Conservation (phyloP, 192 early-diverging fungal species). For the Linnemannia hyalina region DNA sequence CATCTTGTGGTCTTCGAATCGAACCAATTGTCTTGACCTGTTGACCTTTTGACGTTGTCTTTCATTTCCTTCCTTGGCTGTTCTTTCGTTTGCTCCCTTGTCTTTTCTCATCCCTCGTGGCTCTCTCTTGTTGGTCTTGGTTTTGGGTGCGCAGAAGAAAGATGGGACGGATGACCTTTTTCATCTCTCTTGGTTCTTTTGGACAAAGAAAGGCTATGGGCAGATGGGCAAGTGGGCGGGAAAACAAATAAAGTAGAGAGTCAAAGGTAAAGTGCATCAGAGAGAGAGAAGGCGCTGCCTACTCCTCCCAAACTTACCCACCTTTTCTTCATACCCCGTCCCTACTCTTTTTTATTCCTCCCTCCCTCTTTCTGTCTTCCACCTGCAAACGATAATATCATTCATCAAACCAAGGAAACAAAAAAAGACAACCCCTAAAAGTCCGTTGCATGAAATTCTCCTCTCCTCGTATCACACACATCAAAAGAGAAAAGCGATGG, state of each 20-base stretch:
- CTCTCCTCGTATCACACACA: background rate
- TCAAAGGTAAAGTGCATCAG: too few relatives aligned
- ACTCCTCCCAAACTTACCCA: too few relatives aligned
- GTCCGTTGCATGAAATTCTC: too few relatives aligned
- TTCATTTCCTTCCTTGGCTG: background rate
- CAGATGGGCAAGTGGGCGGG: background rate
- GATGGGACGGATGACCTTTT: background rate
- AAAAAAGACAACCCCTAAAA: slow-evolving; percentile 2
- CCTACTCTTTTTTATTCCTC: too few relatives aligned
- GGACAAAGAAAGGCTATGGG: background rate
- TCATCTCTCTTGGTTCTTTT: background rate
- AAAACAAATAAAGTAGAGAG: background rate
- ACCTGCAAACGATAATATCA: background rate
- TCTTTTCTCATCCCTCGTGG: background rate
- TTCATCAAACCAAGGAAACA: background rate
- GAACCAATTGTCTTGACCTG: background rate
- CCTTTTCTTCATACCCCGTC: background rate
- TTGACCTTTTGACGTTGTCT: background rate
- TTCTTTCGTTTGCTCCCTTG: background rate
- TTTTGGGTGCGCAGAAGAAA: too few relatives aligned
- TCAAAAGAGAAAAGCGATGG: background rate
- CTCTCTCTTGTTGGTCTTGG: too few relatives aligned
- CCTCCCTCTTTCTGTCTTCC: background rate
- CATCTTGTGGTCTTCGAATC: background rate
- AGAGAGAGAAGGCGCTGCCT: background rate